Conservation (phyloP, 352 stramenopile species). For the Blastocystis sp. region DNA sequence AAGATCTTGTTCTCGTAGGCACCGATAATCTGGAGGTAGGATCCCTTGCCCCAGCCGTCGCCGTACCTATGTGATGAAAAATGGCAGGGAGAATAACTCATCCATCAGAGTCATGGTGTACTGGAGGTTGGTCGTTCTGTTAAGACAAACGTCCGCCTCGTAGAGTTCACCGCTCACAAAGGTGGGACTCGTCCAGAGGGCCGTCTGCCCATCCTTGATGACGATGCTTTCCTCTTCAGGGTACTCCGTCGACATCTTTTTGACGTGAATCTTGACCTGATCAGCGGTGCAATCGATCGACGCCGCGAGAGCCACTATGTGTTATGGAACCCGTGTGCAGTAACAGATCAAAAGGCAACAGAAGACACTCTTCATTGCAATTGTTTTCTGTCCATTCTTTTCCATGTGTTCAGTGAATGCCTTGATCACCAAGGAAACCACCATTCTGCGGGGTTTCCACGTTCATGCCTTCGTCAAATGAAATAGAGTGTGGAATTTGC, state of each 20-base stretch:
- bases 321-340: not conserved
- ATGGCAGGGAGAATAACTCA: too few species aligned
- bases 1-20: conserved; percentile 14
- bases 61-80: not conserved
- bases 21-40: conserved; percentile 11
- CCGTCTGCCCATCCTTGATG: not conserved
- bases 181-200: not conserved
- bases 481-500: too few species aligned
- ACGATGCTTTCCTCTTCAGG: not conserved
- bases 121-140: not conserved
- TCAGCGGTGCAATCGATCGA: not conserved
- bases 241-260: not conserved
- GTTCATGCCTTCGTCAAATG: not conserved
- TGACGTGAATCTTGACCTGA: not conserved
- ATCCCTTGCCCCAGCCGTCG: not conserved
- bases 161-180: not conserved
- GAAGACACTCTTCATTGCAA: not conserved
- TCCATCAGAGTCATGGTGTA: conserved; percentile 18
- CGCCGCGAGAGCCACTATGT: not conserved
- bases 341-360: not conserved
- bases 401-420: not conserved
- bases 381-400: not conserved
- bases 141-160: conserved; percentile 40
- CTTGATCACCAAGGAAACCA: not conserved
- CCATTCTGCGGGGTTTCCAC: not conserved